Percentiles rank a stretch among this genome's conserved stretches.
These are phyloP conservation scores for Ilex paraguariensis DNA, from an alignment of 305 asterid species.

Conservation along the genomic window DNA sequence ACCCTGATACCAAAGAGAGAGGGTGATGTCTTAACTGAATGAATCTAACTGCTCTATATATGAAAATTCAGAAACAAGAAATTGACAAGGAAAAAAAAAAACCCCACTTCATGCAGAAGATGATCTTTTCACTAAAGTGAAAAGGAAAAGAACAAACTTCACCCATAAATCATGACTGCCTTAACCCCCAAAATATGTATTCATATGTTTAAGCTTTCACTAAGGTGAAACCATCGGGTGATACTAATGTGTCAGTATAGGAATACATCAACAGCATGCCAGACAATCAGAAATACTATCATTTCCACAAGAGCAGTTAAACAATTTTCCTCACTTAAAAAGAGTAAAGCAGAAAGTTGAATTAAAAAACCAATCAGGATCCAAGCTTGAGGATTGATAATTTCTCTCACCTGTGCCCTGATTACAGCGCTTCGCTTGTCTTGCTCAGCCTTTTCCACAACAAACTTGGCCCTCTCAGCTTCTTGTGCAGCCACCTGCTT, in stretches of 20 bases:
- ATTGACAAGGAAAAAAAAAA: background rate
- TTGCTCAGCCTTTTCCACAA: slow-evolving; percentile 95
- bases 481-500: slow-evolving; percentile 98
- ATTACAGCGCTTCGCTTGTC: slow-evolving; percentile 91
- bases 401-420: slow-evolving; percentile 72
- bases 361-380: too few relatives aligned
- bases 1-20: slow-evolving; percentile 41
- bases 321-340: background rate
- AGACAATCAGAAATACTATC: background rate
- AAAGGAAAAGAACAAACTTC: background rate
- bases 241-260: background rate
- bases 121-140: background rate
- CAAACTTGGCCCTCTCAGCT: slow-evolving; percentile 96
- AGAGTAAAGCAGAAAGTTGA: background rate
- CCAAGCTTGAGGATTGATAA: too few relatives aligned
- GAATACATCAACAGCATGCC: background rate
- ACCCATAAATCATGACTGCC: too few relatives aligned
- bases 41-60: too few relatives aligned
- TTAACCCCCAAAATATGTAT: too few relatives aligned
- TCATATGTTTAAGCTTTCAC: too few relatives aligned
- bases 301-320: background rate
- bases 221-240: too few relatives aligned
- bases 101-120: background rate
- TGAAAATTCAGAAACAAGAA: background rate
- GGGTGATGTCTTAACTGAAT: background rate